Base-by-base conservation (phyloP, 2,329 filamentous ascomycete genomes). In the Bipolaris cookei region DNA sequence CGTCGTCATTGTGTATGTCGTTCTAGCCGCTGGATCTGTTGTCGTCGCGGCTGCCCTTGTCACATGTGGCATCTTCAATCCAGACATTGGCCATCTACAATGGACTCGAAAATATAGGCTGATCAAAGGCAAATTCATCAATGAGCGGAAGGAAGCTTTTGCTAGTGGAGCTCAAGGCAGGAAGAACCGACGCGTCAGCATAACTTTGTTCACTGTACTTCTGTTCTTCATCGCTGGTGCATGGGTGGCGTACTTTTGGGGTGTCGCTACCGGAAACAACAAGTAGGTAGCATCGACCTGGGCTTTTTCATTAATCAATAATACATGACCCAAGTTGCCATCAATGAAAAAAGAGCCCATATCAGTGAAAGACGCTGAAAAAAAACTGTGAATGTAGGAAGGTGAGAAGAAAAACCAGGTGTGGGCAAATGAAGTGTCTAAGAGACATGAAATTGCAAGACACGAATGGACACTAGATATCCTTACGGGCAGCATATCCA, bases 181-280 rank as follows among this genome's bases (percentile, higher is more conserved):
- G 2, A 74, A 77, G 49, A 84, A 82, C 44, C 75, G 67, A 50
- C 67, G 61, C 21, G 55, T 49, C 10, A 82, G 79, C 11, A 59
- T 79, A 34, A 56, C 64, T 7, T 81, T 80, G 54, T 83, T 86
- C 49, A 68, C 61, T 1, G 69, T 72, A 0, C 62, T 86, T 1
- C 62, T 82, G 0, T 20, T 82, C 3, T 61, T 87, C 38, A 78
- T 84, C 0, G 30, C 84, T 8, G 85, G 85, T 0, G 77, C 77
- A 2, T 86, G 84, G 82, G 71, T 65, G 7, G 84, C 83, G 0
- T 88, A 86, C 67, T 85, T 88, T 58, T 88, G 84, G 84, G 85
- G 85, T 6, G 79, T 84, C 2, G 82, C 81, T 3, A 87, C 83
- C 0, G 82, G 82, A 0, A 79, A 84, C 18, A 70, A 71, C 28